Conservation (phyloP, 768 basidiomycete species). For the Xerocomus potaroensis region DNA sequence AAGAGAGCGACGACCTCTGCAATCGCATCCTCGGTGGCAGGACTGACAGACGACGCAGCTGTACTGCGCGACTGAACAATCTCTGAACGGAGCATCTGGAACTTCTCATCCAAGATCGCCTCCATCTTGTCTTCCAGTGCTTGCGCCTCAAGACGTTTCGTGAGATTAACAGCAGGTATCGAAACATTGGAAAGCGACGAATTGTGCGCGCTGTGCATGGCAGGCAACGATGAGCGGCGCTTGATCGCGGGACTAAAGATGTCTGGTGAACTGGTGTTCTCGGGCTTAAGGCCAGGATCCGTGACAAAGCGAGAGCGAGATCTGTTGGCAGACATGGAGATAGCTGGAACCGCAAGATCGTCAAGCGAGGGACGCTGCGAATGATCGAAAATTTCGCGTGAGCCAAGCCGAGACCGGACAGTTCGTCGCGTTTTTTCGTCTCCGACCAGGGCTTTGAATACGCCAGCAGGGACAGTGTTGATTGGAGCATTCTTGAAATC, state of each 20-base stretch:
- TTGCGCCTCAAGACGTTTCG: constrained; percentile 54
- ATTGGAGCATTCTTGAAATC: constrained; percentile 68
- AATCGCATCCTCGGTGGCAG: constrained; percentile 58
- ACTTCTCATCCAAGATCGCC: constrained; percentile 65
- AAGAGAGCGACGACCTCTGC: constrained; percentile 64
- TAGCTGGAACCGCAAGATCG: constrained; percentile 64
- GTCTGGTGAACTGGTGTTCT: constrained; percentile 32
- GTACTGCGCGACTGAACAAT: constrained; percentile 26
- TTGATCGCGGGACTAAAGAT: constrained; percentile 41
- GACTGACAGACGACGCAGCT: constrained; percentile 32
- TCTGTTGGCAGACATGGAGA: constrained; percentile 58
- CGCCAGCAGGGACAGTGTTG: constrained; percentile 79
- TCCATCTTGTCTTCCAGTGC: constrained; percentile 59
- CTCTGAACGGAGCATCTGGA: constrained; percentile 47
- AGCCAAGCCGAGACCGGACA: constrained; percentile 74
- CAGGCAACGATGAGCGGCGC: constrained; percentile 56
- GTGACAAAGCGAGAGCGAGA: constrained; percentile 52
- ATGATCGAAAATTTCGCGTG: constrained; percentile 70
- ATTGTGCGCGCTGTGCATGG: constrained; percentile 43
- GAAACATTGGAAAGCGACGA: constrained; percentile 44
- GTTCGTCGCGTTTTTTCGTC: constrained; percentile 67
- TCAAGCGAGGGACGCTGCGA: constrained; percentile 70
- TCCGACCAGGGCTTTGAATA: constrained; percentile 74
- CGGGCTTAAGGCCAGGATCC: constrained; percentile 46
- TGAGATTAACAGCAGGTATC: constrained; percentile 46